Conservation (phyloP, 805 yeast species). For the Barnettozyma populi region DNA sequence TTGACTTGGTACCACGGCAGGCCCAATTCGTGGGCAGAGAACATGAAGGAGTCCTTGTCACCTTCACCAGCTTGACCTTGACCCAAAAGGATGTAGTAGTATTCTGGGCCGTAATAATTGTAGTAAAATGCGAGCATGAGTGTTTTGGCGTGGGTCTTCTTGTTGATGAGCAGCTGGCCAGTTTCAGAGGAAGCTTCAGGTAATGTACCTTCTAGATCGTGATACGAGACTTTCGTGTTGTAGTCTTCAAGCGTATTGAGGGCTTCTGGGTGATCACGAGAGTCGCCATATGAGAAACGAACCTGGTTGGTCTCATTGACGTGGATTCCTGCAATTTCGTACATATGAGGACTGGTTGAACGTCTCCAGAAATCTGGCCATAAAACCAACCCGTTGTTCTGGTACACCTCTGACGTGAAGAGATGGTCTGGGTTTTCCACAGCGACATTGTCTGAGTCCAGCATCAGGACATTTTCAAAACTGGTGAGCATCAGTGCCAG, state of each 20-base stretch:
- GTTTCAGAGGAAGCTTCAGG: conserved; percentile 68
- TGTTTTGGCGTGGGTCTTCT: conserved; percentile 50
- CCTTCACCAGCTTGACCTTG: conserved; percentile 74
- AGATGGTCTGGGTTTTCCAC: conserved; percentile 44
- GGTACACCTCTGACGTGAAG: conserved; percentile 28
- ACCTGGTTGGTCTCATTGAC: conserved; percentile 28
- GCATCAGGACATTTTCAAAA: conserved; percentile 65
- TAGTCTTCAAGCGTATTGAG: conserved; percentile 25
- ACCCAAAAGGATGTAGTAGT: conserved; percentile 53
- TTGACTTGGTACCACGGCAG: conserved; percentile 50
- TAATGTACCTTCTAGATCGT: conserved; percentile 61
- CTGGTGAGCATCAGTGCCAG: conserved; percentile 68
- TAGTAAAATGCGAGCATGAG: conserved; percentile 58
- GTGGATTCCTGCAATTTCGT: conserved; percentile 46
- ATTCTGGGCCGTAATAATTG: conserved; percentile 56
- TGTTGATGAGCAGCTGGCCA: conserved; percentile 59
- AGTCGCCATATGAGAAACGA: conserved; percentile 27
- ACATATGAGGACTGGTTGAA: conserved; percentile 55
- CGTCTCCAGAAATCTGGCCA: conserved; percentile 76
- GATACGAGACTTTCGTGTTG: conserved; percentile 40
- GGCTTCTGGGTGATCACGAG: conserved; percentile 25
- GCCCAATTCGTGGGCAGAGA: conserved; percentile 52
- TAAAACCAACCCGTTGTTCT: conserved; percentile 38
- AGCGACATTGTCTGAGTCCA: conserved; percentile 73
- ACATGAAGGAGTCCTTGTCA: conserved; percentile 71